These are phyloP conservation scores for Plectosphaerella cucumerina DNA, from an alignment of 2,329 filamentous ascomycete species.

Conservation along the genomic window DNA sequence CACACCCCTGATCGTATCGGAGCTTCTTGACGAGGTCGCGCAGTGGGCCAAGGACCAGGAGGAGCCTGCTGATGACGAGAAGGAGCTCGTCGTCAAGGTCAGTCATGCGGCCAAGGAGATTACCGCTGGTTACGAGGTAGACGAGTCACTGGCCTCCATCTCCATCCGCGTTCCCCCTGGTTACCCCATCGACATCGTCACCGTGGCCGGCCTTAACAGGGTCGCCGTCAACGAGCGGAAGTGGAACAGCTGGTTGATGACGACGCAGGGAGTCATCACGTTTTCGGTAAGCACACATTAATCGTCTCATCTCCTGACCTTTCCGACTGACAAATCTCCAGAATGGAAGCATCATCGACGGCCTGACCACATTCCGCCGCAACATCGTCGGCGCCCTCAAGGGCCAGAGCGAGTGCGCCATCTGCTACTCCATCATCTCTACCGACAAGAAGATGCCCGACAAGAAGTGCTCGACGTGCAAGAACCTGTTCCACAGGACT, in stretches of 20 bases:
- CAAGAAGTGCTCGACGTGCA: slow-evolving; percentile 88
- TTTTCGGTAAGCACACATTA: slow-evolving; percentile 57
- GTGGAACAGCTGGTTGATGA: slow-evolving; percentile 88
- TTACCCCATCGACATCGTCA: slow-evolving; percentile 78
- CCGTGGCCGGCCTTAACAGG: slow-evolving; percentile 72
- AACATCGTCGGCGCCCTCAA: slow-evolving; percentile 87
- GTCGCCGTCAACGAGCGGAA: slow-evolving; percentile 87
- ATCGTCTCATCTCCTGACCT: neutral
- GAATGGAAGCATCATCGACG: slow-evolving; percentile 85
- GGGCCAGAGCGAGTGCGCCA: slow-evolving; percentile 91
- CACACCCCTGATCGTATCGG: slow-evolving; percentile 63
- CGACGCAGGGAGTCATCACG: slow-evolving; percentile 86
- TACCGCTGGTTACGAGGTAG: slow-evolving; percentile 78
- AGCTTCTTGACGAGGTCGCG: slow-evolving; percentile 64
- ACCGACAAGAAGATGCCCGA: slow-evolving; percentile 85
- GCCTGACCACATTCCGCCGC: slow-evolving; percentile 75
- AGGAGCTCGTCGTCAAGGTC: slow-evolving; percentile 64
- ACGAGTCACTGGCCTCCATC: slow-evolving; percentile 81
- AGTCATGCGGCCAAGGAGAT: slow-evolving; percentile 70
- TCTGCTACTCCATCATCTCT: slow-evolving; percentile 93
- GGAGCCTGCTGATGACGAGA: slow-evolving; percentile 42
- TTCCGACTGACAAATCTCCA: slow-evolving; percentile 17
- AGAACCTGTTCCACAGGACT: slow-evolving; percentile 84
- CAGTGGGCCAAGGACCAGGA: slow-evolving; percentile 59
- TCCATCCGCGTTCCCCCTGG: slow-evolving; percentile 73